Conservation (phyloP, 2,329 filamentous ascomycete genomes). For the Chrysoporthe cubensis region DNA sequence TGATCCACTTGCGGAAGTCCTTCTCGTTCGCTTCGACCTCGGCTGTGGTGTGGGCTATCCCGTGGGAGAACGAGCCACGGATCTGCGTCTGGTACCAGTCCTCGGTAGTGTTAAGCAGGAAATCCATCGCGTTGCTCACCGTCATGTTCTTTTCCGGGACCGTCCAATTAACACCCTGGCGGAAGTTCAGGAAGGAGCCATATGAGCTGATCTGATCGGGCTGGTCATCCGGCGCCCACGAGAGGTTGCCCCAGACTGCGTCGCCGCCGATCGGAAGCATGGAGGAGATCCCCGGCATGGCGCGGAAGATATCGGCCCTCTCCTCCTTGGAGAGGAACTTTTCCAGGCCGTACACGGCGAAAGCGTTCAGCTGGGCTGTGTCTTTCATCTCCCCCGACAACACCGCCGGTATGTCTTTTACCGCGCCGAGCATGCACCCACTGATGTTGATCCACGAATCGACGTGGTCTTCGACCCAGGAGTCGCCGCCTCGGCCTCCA, state of each 20-base stretch:
- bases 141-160: constrained; percentile 77
- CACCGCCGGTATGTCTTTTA: constrained; percentile 88
- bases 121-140: constrained; percentile 74
- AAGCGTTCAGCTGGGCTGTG: constrained; percentile 92
- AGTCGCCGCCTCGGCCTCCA: constrained; percentile 78
- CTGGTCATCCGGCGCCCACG: constrained; percentile 85
- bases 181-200: constrained; percentile 86
- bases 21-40: constrained; percentile 83
- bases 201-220: constrained; percentile 74
- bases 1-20: constrained; percentile 87
- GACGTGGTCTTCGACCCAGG: constrained; percentile 88
- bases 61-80: constrained; percentile 79
- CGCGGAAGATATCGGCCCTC: constrained; percentile 89
- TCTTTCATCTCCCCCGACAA: constrained; percentile 98
- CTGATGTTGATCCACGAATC: constrained; percentile 98
- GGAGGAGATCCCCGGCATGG: constrained; percentile 94
- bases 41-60: constrained; percentile 76
- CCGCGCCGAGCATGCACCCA: constrained; percentile 94
- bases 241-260: constrained; percentile 89
- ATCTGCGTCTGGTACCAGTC: constrained; percentile 83
- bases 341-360: constrained; percentile 95
- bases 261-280: constrained; percentile 96
- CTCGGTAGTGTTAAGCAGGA: constrained; percentile 78
- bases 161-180: constrained; percentile 64
- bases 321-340: constrained; percentile 92